A percentile compares a stretch with the other conserved stretches of the same genome.
Evolutionary conservation across 768 basidiomycete genomes (phyloP).

Genomic region (Mycena latifolia): DNA sequence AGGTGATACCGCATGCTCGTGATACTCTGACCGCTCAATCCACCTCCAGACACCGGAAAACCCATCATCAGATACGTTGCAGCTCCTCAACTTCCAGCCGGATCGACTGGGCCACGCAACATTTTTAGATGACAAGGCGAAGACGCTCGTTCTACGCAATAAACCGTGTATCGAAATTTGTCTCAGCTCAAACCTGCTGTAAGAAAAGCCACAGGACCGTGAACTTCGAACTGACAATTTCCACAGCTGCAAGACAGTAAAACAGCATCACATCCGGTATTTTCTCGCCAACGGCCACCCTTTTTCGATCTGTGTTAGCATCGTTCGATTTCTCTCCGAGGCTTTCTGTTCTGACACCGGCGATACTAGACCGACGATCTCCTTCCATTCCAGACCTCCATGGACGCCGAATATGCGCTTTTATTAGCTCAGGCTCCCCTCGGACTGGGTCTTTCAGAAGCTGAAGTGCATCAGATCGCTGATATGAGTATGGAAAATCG

Average conservation of each 20-base stretch:
- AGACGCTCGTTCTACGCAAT: slow-evolving; percentile 62
- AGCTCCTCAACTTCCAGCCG: slow-evolving; percentile 72
- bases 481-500: slow-evolving; percentile 66
- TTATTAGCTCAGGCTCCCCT: slow-evolving; percentile 78
- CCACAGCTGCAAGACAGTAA: slow-evolving; percentile 76
- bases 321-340: background rate
- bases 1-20: slow-evolving; percentile 59
- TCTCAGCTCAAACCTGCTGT: slow-evolving; percentile 83
- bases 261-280: slow-evolving; percentile 77
- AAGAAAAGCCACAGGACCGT: slow-evolving; percentile 36
- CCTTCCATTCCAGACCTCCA: slow-evolving; percentile 80
- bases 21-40: background rate
- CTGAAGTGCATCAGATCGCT: slow-evolving; percentile 68
- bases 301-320: slow-evolving; percentile 80
- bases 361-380: slow-evolving; percentile 82
- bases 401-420: slow-evolving; percentile 84
- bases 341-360: slow-evolving; percentile 10
- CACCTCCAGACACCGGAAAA: slow-evolving; percentile 57
- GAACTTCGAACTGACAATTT: background rate
- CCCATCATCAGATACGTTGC: slow-evolving; percentile 67
- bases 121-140: slow-evolving; percentile 75
- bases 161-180: slow-evolving; percentile 84
- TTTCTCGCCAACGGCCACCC: slow-evolving; percentile 76
- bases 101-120: slow-evolving; percentile 86
- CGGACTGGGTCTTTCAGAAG: slow-evolving; percentile 76